These are phyloP conservation scores for Purpureocillium lavendulum DNA, from an alignment of 2,329 filamentous ascomycete genomes.

Conservation along the genomic window DNA sequence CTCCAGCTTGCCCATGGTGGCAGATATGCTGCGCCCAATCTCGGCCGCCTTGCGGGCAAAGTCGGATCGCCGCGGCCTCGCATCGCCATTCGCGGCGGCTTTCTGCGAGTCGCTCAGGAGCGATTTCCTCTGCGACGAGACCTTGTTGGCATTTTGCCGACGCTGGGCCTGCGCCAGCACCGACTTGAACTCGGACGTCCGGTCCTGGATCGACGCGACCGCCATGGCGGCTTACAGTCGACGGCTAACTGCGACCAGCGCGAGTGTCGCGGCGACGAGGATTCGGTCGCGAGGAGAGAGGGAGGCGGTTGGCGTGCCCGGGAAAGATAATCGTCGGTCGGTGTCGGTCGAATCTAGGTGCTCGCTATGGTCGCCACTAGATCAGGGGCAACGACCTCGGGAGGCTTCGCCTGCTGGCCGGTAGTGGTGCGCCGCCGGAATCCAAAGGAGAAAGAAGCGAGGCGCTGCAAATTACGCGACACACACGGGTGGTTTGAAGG, in stretches of 20 bases:
- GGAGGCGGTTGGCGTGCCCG: not conserved
- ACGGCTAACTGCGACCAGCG: slow-evolving; percentile 25
- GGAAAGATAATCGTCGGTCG: not conserved
- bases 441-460: too few species aligned
- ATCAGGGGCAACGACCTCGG: too few species aligned
- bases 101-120: slow-evolving; percentile 70
- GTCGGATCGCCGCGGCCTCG: slow-evolving; percentile 63
- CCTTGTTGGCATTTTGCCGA: slow-evolving; percentile 66
- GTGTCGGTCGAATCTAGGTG: too few species aligned
- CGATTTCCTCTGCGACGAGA: slow-evolving; percentile 70
- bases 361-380: too few species aligned
- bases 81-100: slow-evolving; percentile 47
- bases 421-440: too few species aligned
- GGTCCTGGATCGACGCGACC: slow-evolving; percentile 81
- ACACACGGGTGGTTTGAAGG: too few species aligned
- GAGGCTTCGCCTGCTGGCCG: too few species aligned
- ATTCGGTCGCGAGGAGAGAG: not conserved
- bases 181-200: slow-evolving; percentile 88
- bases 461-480: too few species aligned
- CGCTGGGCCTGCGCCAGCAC: slow-evolving; percentile 82
- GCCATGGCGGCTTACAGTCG: slow-evolving; percentile 38
- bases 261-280: slow-evolving; percentile 11
- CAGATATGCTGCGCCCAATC: slow-evolving; percentile 84
- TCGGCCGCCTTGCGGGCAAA: slow-evolving; percentile 88
- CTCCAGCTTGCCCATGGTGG: slow-evolving; percentile 91